phyloP scores from a whole-genome alignment of 768 basidiomycete genomes.

The Termitomyces eurrhizus region DNA sequence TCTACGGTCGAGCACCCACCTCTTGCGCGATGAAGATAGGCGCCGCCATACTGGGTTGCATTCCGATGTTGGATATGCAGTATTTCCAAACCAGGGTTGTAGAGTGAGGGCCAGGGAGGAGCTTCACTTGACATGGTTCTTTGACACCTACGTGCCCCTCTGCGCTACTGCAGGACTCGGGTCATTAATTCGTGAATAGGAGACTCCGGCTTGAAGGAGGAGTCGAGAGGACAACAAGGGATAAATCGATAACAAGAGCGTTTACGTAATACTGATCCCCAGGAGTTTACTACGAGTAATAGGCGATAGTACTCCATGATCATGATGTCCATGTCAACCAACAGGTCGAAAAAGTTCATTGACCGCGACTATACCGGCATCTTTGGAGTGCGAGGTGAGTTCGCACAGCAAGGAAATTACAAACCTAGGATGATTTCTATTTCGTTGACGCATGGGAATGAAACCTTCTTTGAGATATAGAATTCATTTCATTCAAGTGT shows the following conservation, averaged over 20 bases:
- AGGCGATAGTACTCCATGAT: not conserved
- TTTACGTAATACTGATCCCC: not conserved
- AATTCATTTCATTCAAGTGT: not conserved
- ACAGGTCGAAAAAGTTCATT: not conserved
- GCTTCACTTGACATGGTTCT: slow-evolving; percentile 4
- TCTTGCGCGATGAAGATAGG: slow-evolving; percentile 37
- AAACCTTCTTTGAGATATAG: not conserved
- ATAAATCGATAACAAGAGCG: not conserved
- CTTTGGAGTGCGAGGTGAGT: not conserved
- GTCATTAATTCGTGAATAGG: slow-evolving; percentile 6
- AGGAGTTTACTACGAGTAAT: not conserved
- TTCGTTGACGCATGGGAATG: too few species aligned
- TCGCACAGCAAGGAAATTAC: not conserved
- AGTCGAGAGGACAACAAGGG: too few species aligned
- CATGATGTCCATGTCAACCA: not conserved
- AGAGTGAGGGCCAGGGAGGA: slow-evolving; percentile 46
- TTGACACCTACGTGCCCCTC: not conserved
- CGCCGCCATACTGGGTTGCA: slow-evolving; percentile 36
- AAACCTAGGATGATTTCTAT: too few species aligned
- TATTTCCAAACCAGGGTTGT: slow-evolving; percentile 47
- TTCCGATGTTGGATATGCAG: slow-evolving; percentile 36
- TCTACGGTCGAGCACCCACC: slow-evolving; percentile 23
- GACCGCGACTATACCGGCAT: not conserved
- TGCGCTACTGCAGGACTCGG: not conserved
- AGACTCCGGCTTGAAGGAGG: not conserved